These are phyloP conservation scores for Xylariaceae sp. DNA, from an alignment of 2,329 filamentous ascomycete species.

Conservation along the genomic window DNA sequence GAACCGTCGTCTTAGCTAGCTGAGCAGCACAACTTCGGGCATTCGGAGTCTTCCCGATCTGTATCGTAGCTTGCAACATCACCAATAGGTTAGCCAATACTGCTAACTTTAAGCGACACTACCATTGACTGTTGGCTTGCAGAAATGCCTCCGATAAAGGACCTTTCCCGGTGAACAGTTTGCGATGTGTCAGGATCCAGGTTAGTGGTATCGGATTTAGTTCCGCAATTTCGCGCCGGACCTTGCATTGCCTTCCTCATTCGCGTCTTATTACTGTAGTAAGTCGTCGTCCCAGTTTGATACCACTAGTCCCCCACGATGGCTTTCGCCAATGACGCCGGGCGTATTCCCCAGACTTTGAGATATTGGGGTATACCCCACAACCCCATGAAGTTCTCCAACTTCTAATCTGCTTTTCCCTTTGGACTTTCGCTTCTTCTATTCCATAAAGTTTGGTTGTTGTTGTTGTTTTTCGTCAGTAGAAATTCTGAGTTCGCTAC, in stretches of 20 bases:
- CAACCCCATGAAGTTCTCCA: slow-evolving; percentile 31
- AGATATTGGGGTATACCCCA: slow-evolving; percentile 25
- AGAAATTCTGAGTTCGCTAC: slow-evolving; percentile 20
- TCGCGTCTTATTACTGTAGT: background rate
- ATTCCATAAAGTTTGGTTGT: slow-evolving; percentile 2
- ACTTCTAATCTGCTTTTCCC: slow-evolving; percentile 19
- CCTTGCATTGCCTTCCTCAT: slow-evolving; percentile 9
- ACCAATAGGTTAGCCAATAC: background rate
- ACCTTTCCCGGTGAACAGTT: slow-evolving; percentile 5
- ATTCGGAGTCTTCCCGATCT: background rate
- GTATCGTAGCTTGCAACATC: background rate
- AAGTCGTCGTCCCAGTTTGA: slow-evolving; percentile 5
- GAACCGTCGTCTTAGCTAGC: background rate
- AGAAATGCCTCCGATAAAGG: background rate
- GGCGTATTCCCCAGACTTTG: slow-evolving; percentile 9
- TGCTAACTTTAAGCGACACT: background rate
- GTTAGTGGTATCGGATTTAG: slow-evolving; percentile 8
- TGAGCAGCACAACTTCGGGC: background rate
- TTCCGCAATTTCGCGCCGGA: slow-evolving; percentile 11
- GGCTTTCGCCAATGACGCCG: slow-evolving; percentile 16
- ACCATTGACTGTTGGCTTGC: background rate
- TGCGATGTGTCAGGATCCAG: slow-evolving; percentile 10
- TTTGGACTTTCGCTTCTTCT: slow-evolving; percentile 6
- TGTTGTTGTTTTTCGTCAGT: slow-evolving; percentile 4
- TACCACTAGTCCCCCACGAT: slow-evolving; percentile 8